Evolutionary conservation across 352 stramenopile species (phyloP).

Genomic region (Elongisporangium senticosum): DNA sequence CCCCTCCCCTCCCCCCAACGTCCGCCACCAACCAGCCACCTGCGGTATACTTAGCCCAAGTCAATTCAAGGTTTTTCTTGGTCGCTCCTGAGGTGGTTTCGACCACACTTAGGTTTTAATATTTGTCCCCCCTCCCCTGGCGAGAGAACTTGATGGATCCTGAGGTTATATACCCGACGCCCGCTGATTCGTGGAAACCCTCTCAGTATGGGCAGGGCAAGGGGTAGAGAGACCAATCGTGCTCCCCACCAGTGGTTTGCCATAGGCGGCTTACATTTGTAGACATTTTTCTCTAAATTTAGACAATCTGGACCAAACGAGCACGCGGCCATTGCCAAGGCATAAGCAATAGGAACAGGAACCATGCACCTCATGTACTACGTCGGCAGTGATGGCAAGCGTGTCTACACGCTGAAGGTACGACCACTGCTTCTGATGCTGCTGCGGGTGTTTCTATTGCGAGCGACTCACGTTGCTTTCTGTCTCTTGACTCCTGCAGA

Average conservation of each 20-base stretch:
- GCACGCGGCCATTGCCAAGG: slow-evolving; percentile 3
- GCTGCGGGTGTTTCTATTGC: background rate
- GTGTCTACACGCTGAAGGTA: slow-evolving; percentile 99
- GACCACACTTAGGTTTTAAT: background rate
- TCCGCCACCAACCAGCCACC: slow-evolving; percentile 34
- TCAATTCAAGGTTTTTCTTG: slow-evolving; percentile 8
- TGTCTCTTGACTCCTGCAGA: slow-evolving; percentile 48
- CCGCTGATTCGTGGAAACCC: slow-evolving; percentile 16
- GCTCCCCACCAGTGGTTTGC: slow-evolving; percentile 1
- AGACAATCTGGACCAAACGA: slow-evolving; percentile 9
- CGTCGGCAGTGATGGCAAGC: slow-evolving; percentile 92
- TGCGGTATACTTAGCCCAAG: slow-evolving; percentile 23
- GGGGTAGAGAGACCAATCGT: background rate
- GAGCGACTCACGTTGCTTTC: background rate
- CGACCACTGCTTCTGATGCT: slow-evolving; percentile 3
- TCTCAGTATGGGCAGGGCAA: background rate
- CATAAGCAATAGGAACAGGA: slow-evolving; percentile 4
- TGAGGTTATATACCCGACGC: slow-evolving; percentile 24
- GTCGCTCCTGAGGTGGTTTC: background rate
- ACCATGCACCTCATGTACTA: slow-evolving; percentile 99
- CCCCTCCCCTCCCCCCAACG: slow-evolving; percentile 8
- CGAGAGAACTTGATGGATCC: background rate
- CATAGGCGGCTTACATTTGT: background rate
- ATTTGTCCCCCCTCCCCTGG: background rate
- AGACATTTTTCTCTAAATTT: background rate